A percentile compares a stretch with the other conserved stretches of the same genome.
Conservation (phyloP, 129 eudicot genomes). For the Artemisia tridentata region DNA sequence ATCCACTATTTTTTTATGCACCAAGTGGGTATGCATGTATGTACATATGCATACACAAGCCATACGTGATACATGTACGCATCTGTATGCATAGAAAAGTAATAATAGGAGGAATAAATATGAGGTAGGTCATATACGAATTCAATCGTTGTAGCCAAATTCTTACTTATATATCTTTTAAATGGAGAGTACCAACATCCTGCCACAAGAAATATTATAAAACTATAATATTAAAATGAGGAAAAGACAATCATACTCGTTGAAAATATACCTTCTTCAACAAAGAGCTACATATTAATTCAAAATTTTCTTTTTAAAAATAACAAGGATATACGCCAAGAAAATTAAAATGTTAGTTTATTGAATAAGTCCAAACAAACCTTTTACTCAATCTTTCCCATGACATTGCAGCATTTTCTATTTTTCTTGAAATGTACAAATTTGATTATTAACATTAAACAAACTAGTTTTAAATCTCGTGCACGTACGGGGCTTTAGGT, state of each 20-base stretch:
- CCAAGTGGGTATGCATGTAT: slow-evolving; percentile 28
- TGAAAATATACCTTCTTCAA: slow-evolving; percentile 42
- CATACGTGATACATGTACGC: slow-evolving; percentile 23
- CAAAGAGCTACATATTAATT: slow-evolving; percentile 14
- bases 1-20: slow-evolving; percentile 26
- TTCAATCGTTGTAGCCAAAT: slow-evolving; percentile 42
- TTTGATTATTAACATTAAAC: no score
- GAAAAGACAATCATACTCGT: slow-evolving; percentile 38
- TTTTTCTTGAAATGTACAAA: slow-evolving; percentile 22
- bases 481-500: no score
- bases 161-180: slow-evolving; percentile 21
- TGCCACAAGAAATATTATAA: slow-evolving; percentile 19
- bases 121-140: slow-evolving; percentile 30
- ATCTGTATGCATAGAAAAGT: slow-evolving; percentile 18
- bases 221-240: slow-evolving; percentile 20
- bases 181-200: slow-evolving; percentile 27
- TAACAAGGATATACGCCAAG: slow-evolving; percentile 26
- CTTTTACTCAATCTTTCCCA: slow-evolving; percentile 45
- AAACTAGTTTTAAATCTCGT: no score
- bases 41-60: slow-evolving; percentile 28
- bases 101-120: slow-evolving; percentile 14
- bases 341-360: slow-evolving; percentile 41
- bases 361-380: slow-evolving; percentile 51
- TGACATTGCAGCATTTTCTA: slow-evolving; percentile 25
- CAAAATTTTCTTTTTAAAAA: no score